Conservation (phyloP, 768 basidiomycete species). For the Phallus indusiatus region DNA sequence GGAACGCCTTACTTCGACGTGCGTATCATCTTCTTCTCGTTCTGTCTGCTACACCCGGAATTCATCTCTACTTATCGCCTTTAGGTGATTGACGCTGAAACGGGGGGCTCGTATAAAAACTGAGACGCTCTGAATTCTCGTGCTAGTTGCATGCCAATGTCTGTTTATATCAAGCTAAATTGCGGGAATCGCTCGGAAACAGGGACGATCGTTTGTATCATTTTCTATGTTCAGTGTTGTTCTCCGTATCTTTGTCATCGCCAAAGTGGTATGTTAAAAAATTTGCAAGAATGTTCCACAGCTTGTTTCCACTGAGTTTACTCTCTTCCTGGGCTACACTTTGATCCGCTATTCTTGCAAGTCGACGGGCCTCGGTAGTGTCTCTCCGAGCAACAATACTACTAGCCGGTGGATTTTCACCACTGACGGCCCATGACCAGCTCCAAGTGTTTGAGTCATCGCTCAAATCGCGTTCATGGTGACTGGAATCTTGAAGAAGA, state of each 20-base stretch:
- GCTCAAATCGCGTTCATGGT: neutral
- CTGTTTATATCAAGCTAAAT: neutral
- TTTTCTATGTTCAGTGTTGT: neutral
- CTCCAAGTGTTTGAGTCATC: conserved; percentile 46
- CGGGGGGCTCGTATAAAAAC: neutral
- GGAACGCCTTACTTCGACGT: conserved; percentile 8
- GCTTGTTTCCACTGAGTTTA: conserved; percentile 53
- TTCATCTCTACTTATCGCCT: neutral
- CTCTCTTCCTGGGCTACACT: conserved; percentile 48
- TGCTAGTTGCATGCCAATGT: neutral
- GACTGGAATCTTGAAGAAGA: conserved; percentile 22
- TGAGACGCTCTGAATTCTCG: neutral
- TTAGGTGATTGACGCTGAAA: neutral
- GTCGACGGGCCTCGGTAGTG: conserved; percentile 63
- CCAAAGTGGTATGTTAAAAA: conserved; percentile 37
- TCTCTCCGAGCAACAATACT: conserved; percentile 88
- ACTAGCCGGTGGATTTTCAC: conserved; percentile 81
- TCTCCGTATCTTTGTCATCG: neutral
- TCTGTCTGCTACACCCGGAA: neutral
- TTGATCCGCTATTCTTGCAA: conserved; percentile 68
- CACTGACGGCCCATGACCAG: conserved; percentile 82
- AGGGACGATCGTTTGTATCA: neutral
- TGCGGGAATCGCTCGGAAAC: no score
- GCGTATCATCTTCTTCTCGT: neutral
- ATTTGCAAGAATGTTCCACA: conserved; percentile 61